Percentiles rank a stretch among this genome's conserved stretches.
These are phyloP conservation scores for Sordaria brevicollis DNA, from an alignment of 495 filamentous ascomycete species.

Conservation along the genomic window DNA sequence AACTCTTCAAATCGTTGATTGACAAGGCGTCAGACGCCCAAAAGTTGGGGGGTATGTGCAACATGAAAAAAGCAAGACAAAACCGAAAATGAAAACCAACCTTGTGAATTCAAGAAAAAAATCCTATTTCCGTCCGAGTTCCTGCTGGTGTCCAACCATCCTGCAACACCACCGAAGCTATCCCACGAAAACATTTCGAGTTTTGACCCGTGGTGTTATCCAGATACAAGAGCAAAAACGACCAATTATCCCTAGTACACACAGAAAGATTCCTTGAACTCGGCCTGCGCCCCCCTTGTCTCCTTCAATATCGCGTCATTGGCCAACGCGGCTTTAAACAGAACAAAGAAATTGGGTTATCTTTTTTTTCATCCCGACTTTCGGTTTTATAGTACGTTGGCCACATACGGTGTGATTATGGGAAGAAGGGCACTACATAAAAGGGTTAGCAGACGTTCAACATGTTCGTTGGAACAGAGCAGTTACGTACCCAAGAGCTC, in stretches of 20 bases:
- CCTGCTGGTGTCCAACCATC: not conserved
- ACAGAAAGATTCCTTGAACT: not conserved
- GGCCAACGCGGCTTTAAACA: not conserved
- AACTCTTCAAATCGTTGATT: not conserved
- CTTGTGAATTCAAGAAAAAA: not conserved
- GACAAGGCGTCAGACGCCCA: conserved; percentile 3
- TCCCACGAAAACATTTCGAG: not conserved
- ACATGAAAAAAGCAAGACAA: conserved; percentile 6
- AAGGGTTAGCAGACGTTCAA: conserved; percentile 1
- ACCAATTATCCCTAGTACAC: not conserved
- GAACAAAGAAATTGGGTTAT: not conserved
- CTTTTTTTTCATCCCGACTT: not conserved
- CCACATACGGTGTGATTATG: conserved; percentile 46
- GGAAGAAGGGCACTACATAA: conserved; percentile 26
- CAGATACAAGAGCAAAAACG: not conserved
- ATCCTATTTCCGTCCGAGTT: not conserved
- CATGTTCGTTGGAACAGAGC: not conserved
- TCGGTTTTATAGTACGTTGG: conserved; percentile 31
- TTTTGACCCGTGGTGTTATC: not conserved
- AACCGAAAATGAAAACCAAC: conserved; percentile 5
- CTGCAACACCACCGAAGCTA: not conserved
- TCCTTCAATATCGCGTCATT: not conserved
- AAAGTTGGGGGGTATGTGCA: conserved; percentile 15
- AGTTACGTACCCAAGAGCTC: conserved; percentile 67
- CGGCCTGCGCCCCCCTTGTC: not conserved